Conservation (phyloP, 169 alveolate species). For the Babesia microti region DNA sequence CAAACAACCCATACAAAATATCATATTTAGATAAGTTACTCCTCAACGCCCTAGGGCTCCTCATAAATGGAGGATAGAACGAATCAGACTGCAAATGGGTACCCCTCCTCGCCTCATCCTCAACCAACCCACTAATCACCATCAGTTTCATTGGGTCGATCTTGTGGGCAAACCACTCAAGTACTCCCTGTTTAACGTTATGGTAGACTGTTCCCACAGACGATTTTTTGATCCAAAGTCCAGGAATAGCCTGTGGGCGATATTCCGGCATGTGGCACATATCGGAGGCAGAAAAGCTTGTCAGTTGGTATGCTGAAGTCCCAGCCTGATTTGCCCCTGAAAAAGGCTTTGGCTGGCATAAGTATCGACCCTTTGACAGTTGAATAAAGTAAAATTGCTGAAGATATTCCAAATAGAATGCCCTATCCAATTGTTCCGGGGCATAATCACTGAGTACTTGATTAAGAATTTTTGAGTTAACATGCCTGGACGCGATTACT, state of each 20-base stretch:
- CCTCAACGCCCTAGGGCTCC: too few relatives aligned
- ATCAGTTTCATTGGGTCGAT: too few relatives aligned
- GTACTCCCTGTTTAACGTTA: too few relatives aligned
- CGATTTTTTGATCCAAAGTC: slow-evolving; percentile 33
- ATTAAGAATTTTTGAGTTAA: slow-evolving; percentile 2
- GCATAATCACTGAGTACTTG: slow-evolving; percentile 20
- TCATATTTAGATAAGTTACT: too few relatives aligned
- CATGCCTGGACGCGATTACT: too few relatives aligned
- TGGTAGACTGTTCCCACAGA: too few relatives aligned
- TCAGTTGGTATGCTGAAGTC: slow-evolving; percentile 5
- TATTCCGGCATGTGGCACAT: slow-evolving; percentile 20
- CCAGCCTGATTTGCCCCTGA: slow-evolving; percentile 8
- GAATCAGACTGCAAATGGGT: too few relatives aligned
- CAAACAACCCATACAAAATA: too few relatives aligned
- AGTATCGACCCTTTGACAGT: slow-evolving; percentile 42
- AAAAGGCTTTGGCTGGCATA: slow-evolving; percentile 22
- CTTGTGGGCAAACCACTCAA: too few relatives aligned
- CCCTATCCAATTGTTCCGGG: slow-evolving; percentile 35
- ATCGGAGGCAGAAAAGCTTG: slow-evolving; percentile 17
- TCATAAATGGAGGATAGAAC: too few relatives aligned
- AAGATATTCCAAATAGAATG: slow-evolving; percentile 37
- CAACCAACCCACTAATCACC: too few relatives aligned
- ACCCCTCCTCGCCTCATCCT: too few relatives aligned
- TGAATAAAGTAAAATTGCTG: slow-evolving; percentile 31
- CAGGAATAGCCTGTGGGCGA: slow-evolving; percentile 22